Conservation (phyloP, 139 green algal genomes). For the Asterochloris sp. region DNA sequence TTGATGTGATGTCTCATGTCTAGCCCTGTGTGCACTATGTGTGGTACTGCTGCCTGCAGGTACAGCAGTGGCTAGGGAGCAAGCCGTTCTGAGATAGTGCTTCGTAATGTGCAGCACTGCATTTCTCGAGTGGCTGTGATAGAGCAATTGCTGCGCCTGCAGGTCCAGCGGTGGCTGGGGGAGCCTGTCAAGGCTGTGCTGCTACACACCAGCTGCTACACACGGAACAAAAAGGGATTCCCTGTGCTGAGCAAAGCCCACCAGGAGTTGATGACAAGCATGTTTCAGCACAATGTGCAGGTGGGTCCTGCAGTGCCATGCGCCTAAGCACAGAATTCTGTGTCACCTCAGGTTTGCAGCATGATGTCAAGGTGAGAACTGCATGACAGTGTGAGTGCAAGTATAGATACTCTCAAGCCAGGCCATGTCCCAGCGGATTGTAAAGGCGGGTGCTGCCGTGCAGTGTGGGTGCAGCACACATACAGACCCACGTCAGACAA, state of each 20-base stretch:
- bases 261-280: constrained; percentile 67
- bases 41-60: too few species aligned
- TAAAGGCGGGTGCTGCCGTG: too few species aligned
- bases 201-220: constrained; percentile 53
- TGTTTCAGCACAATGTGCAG: constrained; percentile 73
- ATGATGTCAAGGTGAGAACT: too few species aligned
- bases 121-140: too few species aligned
- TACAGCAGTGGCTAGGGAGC: too few species aligned
- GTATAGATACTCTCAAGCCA: background rate
- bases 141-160: too few species aligned
- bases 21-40: too few species aligned
- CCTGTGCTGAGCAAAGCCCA: constrained; percentile 77
- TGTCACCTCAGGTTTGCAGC: background rate
- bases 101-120: too few species aligned
- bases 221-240: constrained; percentile 79
- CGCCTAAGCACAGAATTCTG: background rate
- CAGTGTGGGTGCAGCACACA: too few species aligned
- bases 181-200: constrained; percentile 87
- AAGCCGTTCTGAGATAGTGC: background rate
- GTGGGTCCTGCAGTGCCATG: constrained; percentile 21
- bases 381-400: background rate
- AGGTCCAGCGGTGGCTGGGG: constrained; percentile 69
- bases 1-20: too few species aligned
- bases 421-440: too few species aligned
- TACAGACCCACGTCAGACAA: too few species aligned